A percentile compares a stretch with the other conserved stretches of the same genome.
Evolutionary conservation across 1,284 basidiomycete genomes (phyloP).

Genomic region (Boletellus dicymbophilus): DNA sequence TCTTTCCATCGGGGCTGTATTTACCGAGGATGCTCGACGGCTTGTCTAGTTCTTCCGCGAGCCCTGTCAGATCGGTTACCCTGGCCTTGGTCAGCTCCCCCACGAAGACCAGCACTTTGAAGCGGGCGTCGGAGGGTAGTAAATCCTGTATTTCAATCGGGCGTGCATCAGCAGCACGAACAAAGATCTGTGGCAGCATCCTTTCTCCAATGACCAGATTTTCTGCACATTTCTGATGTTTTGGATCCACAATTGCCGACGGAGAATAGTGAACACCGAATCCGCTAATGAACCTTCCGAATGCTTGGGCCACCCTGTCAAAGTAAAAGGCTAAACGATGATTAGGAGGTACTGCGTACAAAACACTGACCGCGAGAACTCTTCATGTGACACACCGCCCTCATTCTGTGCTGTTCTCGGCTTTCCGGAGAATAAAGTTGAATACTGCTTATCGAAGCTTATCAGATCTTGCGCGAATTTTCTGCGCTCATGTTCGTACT

Average conservation of each 20-base stretch:
- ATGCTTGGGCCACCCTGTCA: slow-evolving; percentile 56
- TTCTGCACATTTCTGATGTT: slow-evolving; percentile 45
- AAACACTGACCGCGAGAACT: slow-evolving; percentile 55
- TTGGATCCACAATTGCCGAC: slow-evolving; percentile 49
- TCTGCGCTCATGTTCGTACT: slow-evolving; percentile 75
- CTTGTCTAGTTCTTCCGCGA: too few relatives aligned
- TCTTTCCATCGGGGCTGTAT: too few relatives aligned
- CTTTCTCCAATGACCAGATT: slow-evolving; percentile 58
- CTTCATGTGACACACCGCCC: slow-evolving; percentile 66
- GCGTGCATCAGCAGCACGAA: too few relatives aligned
- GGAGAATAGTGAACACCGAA: slow-evolving; percentile 64
- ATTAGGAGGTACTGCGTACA: background rate
- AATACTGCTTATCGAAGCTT: slow-evolving; percentile 76
- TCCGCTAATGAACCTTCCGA: slow-evolving; percentile 62
- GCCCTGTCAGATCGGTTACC: too few relatives aligned
- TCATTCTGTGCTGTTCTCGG: slow-evolving; percentile 56
- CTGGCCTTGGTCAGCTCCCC: too few relatives aligned
- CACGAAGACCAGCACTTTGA: too few relatives aligned
- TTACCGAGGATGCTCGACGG: too few relatives aligned
- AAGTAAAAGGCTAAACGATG: background rate
- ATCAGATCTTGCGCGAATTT: slow-evolving; percentile 83
- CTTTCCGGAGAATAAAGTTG: slow-evolving; percentile 77
- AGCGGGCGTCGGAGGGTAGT: too few relatives aligned
- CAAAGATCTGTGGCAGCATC: slow-evolving; percentile 56
- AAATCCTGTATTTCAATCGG: too few relatives aligned